Conservation (phyloP, 306 rosid species). For the Astragalus membranaceus region DNA sequence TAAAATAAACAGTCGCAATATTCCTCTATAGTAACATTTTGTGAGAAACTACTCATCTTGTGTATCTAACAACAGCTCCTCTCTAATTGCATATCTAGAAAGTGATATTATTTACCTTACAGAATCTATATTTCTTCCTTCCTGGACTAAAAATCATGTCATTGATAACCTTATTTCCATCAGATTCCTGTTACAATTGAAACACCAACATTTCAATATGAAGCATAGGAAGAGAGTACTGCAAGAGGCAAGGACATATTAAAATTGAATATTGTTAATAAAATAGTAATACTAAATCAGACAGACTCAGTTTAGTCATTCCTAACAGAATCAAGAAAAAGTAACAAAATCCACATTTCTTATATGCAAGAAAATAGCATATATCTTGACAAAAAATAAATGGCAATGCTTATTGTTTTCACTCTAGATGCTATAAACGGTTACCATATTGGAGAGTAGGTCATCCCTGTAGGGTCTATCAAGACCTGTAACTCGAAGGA, state of each 20-base stretch:
- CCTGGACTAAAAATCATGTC: constrained; percentile 55
- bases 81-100: not conserved
- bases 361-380: too few species aligned
- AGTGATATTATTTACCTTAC: constrained; percentile 41
- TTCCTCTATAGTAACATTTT: not conserved
- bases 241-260: not conserved
- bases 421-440: too few species aligned
- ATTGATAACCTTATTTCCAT: constrained; percentile 60
- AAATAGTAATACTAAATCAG: too few species aligned
- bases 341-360: not conserved
- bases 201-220: not conserved
- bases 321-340: not conserved
- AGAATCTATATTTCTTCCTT: constrained; percentile 48
- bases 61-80: too few species aligned
- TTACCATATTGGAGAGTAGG: constrained; percentile 39
- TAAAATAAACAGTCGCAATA: too few species aligned
- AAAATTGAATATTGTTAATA: too few species aligned
- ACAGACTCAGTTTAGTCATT: not conserved
- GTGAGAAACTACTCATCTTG: not conserved
- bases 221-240: not conserved
- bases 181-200: constrained; percentile 43
- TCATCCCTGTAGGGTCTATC: constrained; percentile 66
- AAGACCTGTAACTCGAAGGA: constrained; percentile 47
- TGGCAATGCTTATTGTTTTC: not conserved
- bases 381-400: not conserved